phyloP scores from a whole-genome alignment of 108 stramenopile genomes.

The Nitzschia sp. region DNA sequence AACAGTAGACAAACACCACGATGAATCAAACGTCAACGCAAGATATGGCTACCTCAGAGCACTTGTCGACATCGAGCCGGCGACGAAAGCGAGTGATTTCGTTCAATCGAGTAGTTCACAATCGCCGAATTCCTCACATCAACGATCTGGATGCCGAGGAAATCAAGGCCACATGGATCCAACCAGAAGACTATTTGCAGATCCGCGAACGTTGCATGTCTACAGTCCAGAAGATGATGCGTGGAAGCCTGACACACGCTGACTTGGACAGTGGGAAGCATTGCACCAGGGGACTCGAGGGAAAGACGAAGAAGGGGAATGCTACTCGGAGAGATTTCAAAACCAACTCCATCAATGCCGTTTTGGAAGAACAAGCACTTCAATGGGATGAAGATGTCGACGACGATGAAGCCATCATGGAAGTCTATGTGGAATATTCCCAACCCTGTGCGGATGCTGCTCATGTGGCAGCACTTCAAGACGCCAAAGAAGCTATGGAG shows the following conservation, averaged over 20 bases:
- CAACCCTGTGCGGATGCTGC: constrained; percentile 11
- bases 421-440: constrained; percentile 9
- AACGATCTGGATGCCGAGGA: constrained; percentile 10
- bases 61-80: neutral
- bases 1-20: too few relatives aligned
- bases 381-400: constrained; percentile 19
- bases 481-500: neutral
- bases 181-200: constrained; percentile 23
- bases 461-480: constrained; percentile 1
- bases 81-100: constrained; percentile 11
- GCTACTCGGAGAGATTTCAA: constrained; percentile 12
- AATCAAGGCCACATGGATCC: constrained; percentile 11
- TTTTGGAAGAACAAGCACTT: constrained; percentile 25
- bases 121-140: constrained; percentile 25
- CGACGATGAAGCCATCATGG: constrained; percentile 26
- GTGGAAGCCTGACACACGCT: neutral
- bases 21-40: too few relatives aligned
- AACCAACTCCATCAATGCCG: constrained; percentile 25
- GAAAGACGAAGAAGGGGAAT: constrained; percentile 14
- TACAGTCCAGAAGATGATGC: constrained; percentile 18
- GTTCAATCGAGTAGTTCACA: constrained; percentile 20
- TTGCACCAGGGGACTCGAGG: constrained; percentile 23
- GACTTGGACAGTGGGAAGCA: constrained; percentile 11
- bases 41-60: too few relatives aligned
- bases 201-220: constrained; percentile 11